Evolutionary conservation across 495 filamentous ascomycete species (phyloP).

Genomic region (Tuber magnatum): DNA sequence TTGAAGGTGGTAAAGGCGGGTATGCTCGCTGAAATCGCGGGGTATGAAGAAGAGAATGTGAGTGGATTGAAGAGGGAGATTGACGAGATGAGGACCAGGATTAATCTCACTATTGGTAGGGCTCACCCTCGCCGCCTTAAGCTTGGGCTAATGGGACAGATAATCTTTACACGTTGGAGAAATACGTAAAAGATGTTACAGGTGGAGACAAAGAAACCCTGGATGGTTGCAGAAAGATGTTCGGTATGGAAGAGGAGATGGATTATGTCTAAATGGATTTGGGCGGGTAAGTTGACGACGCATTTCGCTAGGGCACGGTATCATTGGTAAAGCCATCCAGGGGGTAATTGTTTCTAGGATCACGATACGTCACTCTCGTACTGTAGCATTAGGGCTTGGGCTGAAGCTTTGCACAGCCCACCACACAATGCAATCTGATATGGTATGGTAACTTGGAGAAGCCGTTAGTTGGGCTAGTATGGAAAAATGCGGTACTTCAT

Average conservation of each 20-base stretch:
- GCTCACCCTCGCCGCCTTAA: neutral
- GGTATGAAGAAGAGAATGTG: constrained; percentile 47
- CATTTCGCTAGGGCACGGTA: neutral
- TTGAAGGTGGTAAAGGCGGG: constrained; percentile 50
- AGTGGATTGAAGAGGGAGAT: constrained; percentile 48
- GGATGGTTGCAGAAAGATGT: constrained; percentile 48
- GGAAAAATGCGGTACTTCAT: neutral
- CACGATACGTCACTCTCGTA: neutral
- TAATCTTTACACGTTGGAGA: constrained; percentile 59
- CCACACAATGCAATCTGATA: neutral
- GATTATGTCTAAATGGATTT: constrained; percentile 28
- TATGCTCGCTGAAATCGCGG: constrained; percentile 49
- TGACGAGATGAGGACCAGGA: constrained; percentile 38
- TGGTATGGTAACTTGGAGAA: neutral
- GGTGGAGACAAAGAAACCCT: constrained; percentile 51
- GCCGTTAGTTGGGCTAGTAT: neutral
- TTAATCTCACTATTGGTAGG: constrained; percentile 32
- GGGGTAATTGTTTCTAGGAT: neutral
- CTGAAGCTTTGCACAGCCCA: neutral
- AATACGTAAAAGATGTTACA: constrained; percentile 50
- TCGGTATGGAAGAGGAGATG: constrained; percentile 39
- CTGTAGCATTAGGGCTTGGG: neutral
- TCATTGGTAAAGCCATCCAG: neutral
- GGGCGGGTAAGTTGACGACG: neutral
- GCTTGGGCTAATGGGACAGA: constrained; percentile 48